These are phyloP conservation scores for Gomphus sp. DNA, from an alignment of 1,284 basidiomycete species.

Conservation along the genomic window DNA sequence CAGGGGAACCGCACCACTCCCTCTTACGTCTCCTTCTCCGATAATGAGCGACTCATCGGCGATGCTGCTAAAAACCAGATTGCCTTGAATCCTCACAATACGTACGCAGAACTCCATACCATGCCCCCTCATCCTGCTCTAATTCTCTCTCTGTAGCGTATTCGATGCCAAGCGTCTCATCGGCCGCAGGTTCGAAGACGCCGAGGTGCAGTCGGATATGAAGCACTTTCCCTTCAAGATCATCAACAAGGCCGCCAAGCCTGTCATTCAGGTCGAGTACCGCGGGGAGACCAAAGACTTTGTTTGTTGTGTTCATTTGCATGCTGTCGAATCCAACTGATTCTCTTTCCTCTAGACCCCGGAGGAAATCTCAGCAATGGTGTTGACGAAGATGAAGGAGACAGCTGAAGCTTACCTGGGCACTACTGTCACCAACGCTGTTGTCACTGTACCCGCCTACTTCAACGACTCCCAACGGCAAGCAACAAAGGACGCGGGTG, in stretches of 20 bases:
- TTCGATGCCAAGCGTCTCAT: slow-evolving; percentile 90
- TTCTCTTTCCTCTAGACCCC: slow-evolving; percentile 50
- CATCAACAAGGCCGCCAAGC: slow-evolving; percentile 77
- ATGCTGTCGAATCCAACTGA: slow-evolving; percentile 11
- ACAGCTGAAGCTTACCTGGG: slow-evolving; percentile 97
- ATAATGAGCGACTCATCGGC: slow-evolving; percentile 89
- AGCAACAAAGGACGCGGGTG: slow-evolving; percentile 91
- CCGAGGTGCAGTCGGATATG: slow-evolving; percentile 89
- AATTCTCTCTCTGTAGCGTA: slow-evolving; percentile 38
- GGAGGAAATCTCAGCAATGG: slow-evolving; percentile 97
- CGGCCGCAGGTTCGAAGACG: slow-evolving; percentile 77
- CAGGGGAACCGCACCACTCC: slow-evolving; percentile 97
- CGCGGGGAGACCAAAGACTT: slow-evolving; percentile 90
- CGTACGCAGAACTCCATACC: slow-evolving; percentile 30
- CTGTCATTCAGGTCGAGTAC: slow-evolving; percentile 84
- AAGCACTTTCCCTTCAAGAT: slow-evolving; percentile 96
- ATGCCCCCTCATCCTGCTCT: slow-evolving; percentile 10
- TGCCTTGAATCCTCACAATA: slow-evolving; percentile 78
- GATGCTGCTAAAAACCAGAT: slow-evolving; percentile 96
- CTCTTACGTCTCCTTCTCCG: slow-evolving; percentile 90
- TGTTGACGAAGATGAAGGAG: slow-evolving; percentile 97
- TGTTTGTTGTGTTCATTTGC: slow-evolving; percentile 34
- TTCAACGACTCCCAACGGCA: slow-evolving; percentile 98
- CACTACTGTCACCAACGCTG: slow-evolving; percentile 74
- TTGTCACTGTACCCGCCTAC: slow-evolving; percentile 93